A percentile compares a stretch with the other conserved stretches of the same genome.
Evolutionary conservation across 768 basidiomycete species (phyloP).

Genomic region (Naganishia friedmannii): DNA sequence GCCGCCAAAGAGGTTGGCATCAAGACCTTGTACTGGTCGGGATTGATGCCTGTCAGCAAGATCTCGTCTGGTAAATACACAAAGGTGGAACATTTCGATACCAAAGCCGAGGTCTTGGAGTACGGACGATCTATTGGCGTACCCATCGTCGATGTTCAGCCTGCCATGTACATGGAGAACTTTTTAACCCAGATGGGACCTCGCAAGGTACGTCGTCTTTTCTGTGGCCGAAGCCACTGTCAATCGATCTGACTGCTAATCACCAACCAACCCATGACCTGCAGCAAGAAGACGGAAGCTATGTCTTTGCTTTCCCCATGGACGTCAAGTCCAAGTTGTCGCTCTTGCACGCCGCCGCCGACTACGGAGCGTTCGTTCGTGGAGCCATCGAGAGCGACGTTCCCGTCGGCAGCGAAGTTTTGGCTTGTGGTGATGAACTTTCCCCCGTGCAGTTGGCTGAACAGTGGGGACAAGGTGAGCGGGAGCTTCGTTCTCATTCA

Average conservation of each 20-base stretch:
- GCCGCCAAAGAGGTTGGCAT: constrained; percentile 25
- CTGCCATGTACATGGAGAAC: constrained; percentile 26
- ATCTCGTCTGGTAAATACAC: constrained; percentile 31
- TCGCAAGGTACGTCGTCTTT: background rate
- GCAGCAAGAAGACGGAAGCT: constrained; percentile 33
- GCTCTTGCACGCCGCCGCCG: constrained; percentile 32
- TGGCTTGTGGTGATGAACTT: constrained; percentile 27
- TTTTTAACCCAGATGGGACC: background rate
- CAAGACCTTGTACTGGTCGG: constrained; percentile 31
- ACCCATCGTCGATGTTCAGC: constrained; percentile 24
- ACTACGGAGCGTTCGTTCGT: constrained; percentile 42
- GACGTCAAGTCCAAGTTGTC: constrained; percentile 30
- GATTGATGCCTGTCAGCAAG: constrained; percentile 25
- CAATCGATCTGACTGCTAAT: background rate
- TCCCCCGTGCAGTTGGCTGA: constrained; percentile 9
- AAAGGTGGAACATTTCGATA: constrained; percentile 35
- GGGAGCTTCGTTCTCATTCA: background rate
- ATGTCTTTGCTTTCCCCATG: constrained; percentile 34
- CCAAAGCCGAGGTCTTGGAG: constrained; percentile 29
- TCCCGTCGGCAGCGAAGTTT: constrained; percentile 1
- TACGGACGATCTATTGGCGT: constrained; percentile 10
- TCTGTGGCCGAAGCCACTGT: background rate
- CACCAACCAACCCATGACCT: background rate
- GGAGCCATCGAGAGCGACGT: constrained; percentile 29
- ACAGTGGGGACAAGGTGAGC: constrained; percentile 22